Base-by-base conservation (phyloP, 306 rosid species). In the Quercus dentata region DNA sequence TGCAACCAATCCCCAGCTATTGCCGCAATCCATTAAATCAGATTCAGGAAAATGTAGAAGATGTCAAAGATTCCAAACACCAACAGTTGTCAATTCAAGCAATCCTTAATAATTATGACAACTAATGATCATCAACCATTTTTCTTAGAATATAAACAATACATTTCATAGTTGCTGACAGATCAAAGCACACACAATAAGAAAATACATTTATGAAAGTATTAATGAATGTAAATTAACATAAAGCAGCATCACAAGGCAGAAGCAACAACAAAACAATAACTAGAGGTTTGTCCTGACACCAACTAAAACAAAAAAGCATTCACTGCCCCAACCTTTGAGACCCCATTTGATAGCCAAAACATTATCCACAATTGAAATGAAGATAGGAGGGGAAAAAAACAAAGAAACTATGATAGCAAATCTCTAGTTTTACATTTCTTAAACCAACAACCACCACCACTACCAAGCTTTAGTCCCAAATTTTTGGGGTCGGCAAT, bases 1-100 rank as follows among this genome's bases (percentile, higher is more conserved):
- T 95, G 98, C 92, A 95, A 86, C 99, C 99, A 95, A 82, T 95
- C 99, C 85, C 99, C 99, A 46, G 99, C 99, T 95, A 82, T 74
- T 71, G 78, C 88, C 81, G 63, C 78, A 87, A 64, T 20, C 33
- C 77, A 38, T 71, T 71, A n/a, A 57, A 70, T 84, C 79, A 84
- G 79, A 85, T 77, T 69, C 79, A 77, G 2, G 65, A 71, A 33
- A 30, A 27, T 20, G 65, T 35, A 3, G 68, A 49, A 68, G 7
- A 52, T 73, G 11, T 20, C 28, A 19, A 6, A 56, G 19, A 69
- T 70, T 49, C 31, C 30, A 4, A 75, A 69, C 54, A 35, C 72
- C 55, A 49, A 49, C 54, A 12, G 17, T 49, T 13, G 18, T 69
- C 63, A 63, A 31, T 27, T 75, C 44, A 33, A 51, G 70, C 77